phyloP scores from a whole-genome alignment of 345 rosid species.

The Sisymbrium altissimum region DNA sequence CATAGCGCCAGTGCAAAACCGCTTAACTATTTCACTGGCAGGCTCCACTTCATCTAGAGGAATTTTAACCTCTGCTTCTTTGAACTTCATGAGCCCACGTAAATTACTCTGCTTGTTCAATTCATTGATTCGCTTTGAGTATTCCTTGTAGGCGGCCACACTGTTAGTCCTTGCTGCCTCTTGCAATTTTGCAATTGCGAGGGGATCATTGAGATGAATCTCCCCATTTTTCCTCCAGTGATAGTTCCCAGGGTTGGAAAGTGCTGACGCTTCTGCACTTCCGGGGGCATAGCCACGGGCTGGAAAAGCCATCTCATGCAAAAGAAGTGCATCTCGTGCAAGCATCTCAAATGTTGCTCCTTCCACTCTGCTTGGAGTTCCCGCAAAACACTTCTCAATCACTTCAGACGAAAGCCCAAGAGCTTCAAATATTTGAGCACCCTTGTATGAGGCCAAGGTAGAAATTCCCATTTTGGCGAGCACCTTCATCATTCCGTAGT shows the following conservation, averaged over 20 bases:
- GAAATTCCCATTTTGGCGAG: slow-evolving; percentile 99
- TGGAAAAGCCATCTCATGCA: slow-evolving; percentile 95
- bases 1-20: slow-evolving; percentile 99
- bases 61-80: slow-evolving; percentile 55
- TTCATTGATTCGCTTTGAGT: slow-evolving; percentile 85
- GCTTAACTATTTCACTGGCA: slow-evolving; percentile 95
- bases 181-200: slow-evolving; percentile 91
- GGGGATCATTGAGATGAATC: slow-evolving; percentile 95
- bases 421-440: slow-evolving; percentile 99
- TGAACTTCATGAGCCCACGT: slow-evolving; percentile 91
- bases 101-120: slow-evolving; percentile 86
- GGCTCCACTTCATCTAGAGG: slow-evolving; percentile 90
- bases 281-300: slow-evolving; percentile 66
- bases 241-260: slow-evolving; percentile 93
- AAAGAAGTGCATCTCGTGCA: slow-evolving; percentile 75
- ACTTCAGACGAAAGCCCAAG: slow-evolving; percentile 96
- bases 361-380: slow-evolving; percentile 98
- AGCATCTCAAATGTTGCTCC: slow-evolving; percentile 99
- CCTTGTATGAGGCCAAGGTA: slow-evolving; percentile 96
- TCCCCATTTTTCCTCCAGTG: slow-evolving; percentile 99
- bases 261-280: slow-evolving; percentile 93
- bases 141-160: slow-evolving; percentile 92
- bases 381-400: slow-evolving; percentile 95
- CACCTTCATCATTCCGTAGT: slow-evolving; percentile 99
- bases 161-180: slow-evolving; percentile 92